phyloP scores from a whole-genome alignment of 2,329 filamentous ascomycete genomes.

The Talaromyces sp. region DNA sequence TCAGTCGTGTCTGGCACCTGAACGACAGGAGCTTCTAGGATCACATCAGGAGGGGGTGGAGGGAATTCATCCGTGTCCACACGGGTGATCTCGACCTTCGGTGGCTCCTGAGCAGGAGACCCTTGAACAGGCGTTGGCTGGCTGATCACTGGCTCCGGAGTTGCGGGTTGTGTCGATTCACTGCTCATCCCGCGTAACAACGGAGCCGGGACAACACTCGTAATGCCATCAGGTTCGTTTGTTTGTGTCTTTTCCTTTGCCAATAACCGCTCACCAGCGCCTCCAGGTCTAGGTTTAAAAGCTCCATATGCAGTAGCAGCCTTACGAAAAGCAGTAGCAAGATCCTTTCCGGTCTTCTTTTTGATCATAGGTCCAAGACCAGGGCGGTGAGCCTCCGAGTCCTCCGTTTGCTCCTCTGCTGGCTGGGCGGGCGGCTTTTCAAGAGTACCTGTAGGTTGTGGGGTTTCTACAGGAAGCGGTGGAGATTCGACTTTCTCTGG shows the following conservation, averaged over 20 bases:
- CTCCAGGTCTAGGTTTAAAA: constrained; percentile 86
- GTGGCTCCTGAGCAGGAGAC: constrained; percentile 27
- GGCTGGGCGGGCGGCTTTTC: constrained; percentile 6
- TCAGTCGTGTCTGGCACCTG: constrained; percentile 23
- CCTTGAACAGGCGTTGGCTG: constrained; percentile 21
- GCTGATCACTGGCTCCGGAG: constrained; percentile 23
- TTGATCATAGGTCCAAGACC: constrained; percentile 90
- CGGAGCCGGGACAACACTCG: constrained; percentile 79
- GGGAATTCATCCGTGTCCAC: constrained; percentile 32
- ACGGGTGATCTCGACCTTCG: constrained; percentile 43
- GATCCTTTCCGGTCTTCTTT: constrained; percentile 68
- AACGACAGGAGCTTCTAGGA: constrained; percentile 21
- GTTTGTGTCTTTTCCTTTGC: constrained; percentile 58
- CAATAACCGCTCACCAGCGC: constrained; percentile 75
- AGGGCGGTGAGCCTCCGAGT: constrained; percentile 58
- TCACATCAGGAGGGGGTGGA: constrained; percentile 27
- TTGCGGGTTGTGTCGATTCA: constrained; percentile 36
- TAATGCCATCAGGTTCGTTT: constrained; percentile 84
- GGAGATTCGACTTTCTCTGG: not conserved
- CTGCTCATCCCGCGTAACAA: constrained; percentile 43
- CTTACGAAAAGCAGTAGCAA: constrained; percentile 75
- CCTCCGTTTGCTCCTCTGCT: constrained; percentile 11
- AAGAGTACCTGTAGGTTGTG: not conserved
- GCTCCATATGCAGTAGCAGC: constrained; percentile 68
- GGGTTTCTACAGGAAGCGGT: constrained; percentile 20